Percentiles rank a stretch among this genome's conserved stretches.
These are phyloP conservation scores for Phyllosticta citrichinensis DNA, from an alignment of 2,329 filamentous ascomycete species.

Conservation along the genomic window DNA sequence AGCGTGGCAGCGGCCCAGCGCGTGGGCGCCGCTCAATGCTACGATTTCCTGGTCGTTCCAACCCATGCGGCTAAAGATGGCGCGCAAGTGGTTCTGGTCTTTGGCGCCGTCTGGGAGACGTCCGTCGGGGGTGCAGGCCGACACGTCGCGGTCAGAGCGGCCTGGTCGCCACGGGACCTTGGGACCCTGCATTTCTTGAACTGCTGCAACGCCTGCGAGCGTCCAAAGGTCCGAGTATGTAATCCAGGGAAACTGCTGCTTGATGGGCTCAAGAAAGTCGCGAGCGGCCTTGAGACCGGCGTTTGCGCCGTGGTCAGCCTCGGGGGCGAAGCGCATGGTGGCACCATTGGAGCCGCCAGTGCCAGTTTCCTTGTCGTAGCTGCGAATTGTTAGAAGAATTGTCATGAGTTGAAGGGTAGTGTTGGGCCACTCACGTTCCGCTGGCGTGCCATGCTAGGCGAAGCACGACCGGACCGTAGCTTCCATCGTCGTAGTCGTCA, in stretches of 20 bases:
- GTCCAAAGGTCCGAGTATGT: slow-evolving; percentile 96
- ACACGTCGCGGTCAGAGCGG: slow-evolving; percentile 65
- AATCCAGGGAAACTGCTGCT: slow-evolving; percentile 91
- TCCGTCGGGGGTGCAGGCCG: slow-evolving; percentile 87
- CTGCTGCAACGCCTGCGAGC: slow-evolving; percentile 68
- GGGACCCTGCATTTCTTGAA: slow-evolving; percentile 94
- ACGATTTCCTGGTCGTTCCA: slow-evolving; percentile 97
- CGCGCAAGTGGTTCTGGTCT: slow-evolving; percentile 70
- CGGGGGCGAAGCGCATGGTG: slow-evolving; percentile 90
- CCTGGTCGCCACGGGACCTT: slow-evolving; percentile 81
- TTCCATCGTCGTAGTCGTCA: slow-evolving; percentile 93
- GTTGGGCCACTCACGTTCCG: slow-evolving; percentile 49
- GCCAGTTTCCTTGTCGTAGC: slow-evolving; percentile 71
- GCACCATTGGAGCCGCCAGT: slow-evolving; percentile 94
- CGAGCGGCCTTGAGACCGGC: slow-evolving; percentile 78
- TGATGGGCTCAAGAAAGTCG: slow-evolving; percentile 87
- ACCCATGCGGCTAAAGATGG: slow-evolving; percentile 94
- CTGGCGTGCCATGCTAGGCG: slow-evolving; percentile 90
- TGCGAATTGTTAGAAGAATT: slow-evolving; percentile 16
- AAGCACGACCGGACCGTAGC: slow-evolving; percentile 84
- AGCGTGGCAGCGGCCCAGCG: slow-evolving; percentile 74
- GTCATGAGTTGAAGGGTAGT: background rate
- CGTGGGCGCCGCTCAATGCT: slow-evolving; percentile 76
- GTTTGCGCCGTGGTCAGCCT: slow-evolving; percentile 86
- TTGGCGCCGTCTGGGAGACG: slow-evolving; percentile 76